Conservation (phyloP, 108 stramenopile species). For the Stephanodiscus triporus region DNA sequence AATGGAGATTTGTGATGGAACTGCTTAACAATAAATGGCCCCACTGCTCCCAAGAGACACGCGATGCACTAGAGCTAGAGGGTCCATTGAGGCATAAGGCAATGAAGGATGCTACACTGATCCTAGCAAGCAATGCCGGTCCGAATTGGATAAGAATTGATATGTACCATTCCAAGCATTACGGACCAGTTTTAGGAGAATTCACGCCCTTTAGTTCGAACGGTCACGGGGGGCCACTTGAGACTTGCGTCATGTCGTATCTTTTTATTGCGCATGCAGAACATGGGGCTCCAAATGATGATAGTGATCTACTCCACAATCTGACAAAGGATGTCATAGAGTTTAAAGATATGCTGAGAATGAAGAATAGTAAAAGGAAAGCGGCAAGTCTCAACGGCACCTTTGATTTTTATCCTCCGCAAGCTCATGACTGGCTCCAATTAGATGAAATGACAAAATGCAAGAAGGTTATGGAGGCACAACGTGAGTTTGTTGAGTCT, state of each 20-base stretch:
- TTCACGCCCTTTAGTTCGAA: constrained; percentile 14
- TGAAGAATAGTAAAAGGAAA: not conserved
- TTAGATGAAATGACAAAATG: constrained; percentile 1
- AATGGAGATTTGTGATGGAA: not conserved
- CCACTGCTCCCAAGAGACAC: not conserved
- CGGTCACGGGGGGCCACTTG: constrained; percentile 1
- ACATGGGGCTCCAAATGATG: not conserved
- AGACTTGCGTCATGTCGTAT: constrained; percentile 7
- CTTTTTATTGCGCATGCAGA: constrained; percentile 18
- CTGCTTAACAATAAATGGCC: not conserved
- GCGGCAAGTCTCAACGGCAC: not conserved
- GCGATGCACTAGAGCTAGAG: too few relatives aligned
- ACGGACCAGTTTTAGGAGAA: constrained; percentile 12
- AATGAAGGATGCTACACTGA: constrained; percentile 2
- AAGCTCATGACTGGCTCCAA: not conserved
- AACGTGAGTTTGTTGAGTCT: not conserved
- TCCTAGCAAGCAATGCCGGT: not conserved
- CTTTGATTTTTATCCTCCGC: not conserved
- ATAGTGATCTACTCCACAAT: not conserved
- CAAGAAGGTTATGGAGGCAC: constrained; percentile 3
- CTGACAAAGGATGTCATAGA: not conserved
- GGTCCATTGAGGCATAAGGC: not conserved
- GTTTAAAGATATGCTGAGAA: constrained; percentile 1
- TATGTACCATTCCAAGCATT: not conserved
- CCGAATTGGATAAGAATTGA: constrained; percentile 17